Percentiles rank a stretch among this genome's conserved stretches.
Conservation (phyloP, 2,329 filamentous ascomycete genomes). For the Fusarium napiforme region DNA sequence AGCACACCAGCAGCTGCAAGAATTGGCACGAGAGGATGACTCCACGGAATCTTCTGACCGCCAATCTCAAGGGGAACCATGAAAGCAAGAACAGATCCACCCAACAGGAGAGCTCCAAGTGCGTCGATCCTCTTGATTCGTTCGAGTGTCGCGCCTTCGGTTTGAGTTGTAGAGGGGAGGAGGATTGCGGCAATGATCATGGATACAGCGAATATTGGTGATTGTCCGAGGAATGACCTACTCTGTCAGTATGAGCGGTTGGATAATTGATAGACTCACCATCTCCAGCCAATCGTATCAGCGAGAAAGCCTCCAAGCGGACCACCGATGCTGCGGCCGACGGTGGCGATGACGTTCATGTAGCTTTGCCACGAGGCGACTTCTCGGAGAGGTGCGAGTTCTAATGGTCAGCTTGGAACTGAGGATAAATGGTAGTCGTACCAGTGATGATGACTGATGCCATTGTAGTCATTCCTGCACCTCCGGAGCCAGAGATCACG, state of each 20-base stretch:
- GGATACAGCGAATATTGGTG: neutral
- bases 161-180: neutral
- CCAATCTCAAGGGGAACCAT: conserved; percentile 63
- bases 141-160: neutral
- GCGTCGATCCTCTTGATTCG: conserved; percentile 59
- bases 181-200: neutral
- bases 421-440: rapidly evolving
- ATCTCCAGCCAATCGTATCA: conserved; percentile 72
- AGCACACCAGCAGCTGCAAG: conserved; percentile 53
- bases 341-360: conserved; percentile 63
- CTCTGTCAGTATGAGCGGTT: neutral
- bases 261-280: conserved; percentile 31
- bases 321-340: conserved; percentile 62
- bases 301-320: conserved; percentile 69
- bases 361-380: conserved; percentile 65
- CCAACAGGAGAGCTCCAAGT: conserved; percentile 63
- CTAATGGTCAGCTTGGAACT: conserved; percentile 26
- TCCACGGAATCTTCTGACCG: conserved; percentile 63
- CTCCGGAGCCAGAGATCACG: conserved; percentile 62
- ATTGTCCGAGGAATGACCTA: conserved; percentile 58
- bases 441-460: conserved; percentile 30
- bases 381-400: conserved; percentile 63
- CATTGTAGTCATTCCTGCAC: conserved; percentile 62
- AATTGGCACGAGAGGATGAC: conserved; percentile 55
- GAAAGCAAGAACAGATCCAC: conserved; percentile 64